These are phyloP conservation scores for Gracilaria vermiculophylla DNA, from an alignment of 23 red algal species.

Conservation along the genomic window DNA sequence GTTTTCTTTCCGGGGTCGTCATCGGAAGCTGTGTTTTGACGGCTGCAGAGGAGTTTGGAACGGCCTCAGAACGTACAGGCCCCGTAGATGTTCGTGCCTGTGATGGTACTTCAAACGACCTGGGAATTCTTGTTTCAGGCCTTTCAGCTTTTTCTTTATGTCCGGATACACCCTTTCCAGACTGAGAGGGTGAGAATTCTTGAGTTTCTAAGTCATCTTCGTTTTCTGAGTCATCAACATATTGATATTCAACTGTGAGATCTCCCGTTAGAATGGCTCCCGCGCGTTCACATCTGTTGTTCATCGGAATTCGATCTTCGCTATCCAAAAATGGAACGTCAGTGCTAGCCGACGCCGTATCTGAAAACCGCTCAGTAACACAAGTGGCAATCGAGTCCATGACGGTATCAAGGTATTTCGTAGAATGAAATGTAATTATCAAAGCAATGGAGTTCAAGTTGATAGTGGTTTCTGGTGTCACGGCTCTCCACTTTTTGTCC, in stretches of 20 bases:
- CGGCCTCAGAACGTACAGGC: neutral
- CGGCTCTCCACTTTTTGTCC: conserved; percentile 61
- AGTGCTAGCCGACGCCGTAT: neutral
- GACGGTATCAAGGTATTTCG: conserved; percentile 42
- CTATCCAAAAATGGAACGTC: neutral
- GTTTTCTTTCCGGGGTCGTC: neutral
- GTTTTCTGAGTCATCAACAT: conserved; percentile 17
- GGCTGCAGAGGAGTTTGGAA: neutral
- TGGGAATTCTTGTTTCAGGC: neutral
- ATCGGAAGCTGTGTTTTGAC: neutral
- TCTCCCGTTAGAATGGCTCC: neutral
- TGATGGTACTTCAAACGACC: neutral
- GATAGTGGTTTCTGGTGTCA: conserved; percentile 57
- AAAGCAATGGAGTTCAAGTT: conserved; percentile 62
- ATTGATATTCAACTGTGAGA: conserved; percentile 28
- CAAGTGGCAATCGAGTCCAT: conserved; percentile 44
- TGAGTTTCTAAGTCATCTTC: neutral
- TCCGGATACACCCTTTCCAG: neutral
- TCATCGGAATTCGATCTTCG: neutral
- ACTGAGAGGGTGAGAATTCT: conserved; percentile 1
- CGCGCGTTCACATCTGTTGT: conserved; percentile 20
- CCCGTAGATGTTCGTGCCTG: neutral
- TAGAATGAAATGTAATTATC: conserved; percentile 67
- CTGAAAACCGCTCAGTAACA: neutral
- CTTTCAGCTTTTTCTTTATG: neutral